Base-by-base conservation (phyloP, 768 basidiomycete species). In the Paxillus ammoniavirescens region DNA sequence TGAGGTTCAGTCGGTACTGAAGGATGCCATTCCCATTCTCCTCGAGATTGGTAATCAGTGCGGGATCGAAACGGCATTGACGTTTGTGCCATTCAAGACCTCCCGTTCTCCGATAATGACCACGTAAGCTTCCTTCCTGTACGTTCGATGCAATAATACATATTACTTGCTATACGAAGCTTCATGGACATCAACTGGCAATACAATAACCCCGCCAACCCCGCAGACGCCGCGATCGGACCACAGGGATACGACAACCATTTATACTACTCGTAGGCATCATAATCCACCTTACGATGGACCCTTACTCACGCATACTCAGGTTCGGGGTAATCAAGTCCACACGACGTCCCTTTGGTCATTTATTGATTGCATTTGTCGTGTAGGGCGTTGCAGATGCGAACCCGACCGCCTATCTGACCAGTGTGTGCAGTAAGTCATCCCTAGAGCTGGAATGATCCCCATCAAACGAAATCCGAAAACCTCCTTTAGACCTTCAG, bases 141-240 rank as follows among this genome's bases (percentile, higher is more conserved):
- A n/a, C 40, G 8, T 47, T 21, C 38, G 49, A 42, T 8, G 38
- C 44, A 35, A 31, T 13, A 10, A 15, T 50, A 35, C 12, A 21
- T 8, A 38, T 64, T 28, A 66, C 26, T 42, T 18, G 4, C 44
- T 17, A 7, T n/a, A 4, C 26, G 5, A 58, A 91, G 89, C 59
- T 90, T 90, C 65, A 91, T 91, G 88, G 88, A 92, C 58, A 62
- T 87, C 44, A 82, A 81, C 54, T 92, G 90, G 90, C 90, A 92
- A 62, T 68, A 75, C 65, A 77, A 85, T 61, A 76, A 81, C 67
- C 86, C 82, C 15, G 12, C 86, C 5, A 92, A 92, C 62, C 90
- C 90, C 13, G 82, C 84, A 7, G 74, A 82, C 47, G 88, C 84
- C 23, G 77, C 78, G 5, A 77, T 79, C 41, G 90, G 90, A 1